A percentile compares a stretch with the other conserved stretches of the same genome.
phyloP scores from a whole-genome alignment of 148 eudicot species.

The Polygonum aviculare region DNA sequence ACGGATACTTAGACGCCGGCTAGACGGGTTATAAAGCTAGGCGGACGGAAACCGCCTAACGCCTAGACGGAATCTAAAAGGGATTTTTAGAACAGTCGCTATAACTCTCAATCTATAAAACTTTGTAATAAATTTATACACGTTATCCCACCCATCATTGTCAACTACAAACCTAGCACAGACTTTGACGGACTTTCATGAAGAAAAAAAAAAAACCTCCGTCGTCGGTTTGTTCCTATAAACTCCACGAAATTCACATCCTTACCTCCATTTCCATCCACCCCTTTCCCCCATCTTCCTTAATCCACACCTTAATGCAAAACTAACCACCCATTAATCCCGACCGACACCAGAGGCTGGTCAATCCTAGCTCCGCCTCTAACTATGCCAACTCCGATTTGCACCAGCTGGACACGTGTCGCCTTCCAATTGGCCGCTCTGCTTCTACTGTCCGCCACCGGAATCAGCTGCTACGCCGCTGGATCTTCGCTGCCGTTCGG shows the following conservation, averaged over 20 bases:
- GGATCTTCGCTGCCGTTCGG: neutral
- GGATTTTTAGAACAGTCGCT: no score
- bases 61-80: no score
- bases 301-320: neutral
- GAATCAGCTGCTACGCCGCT: neutral
- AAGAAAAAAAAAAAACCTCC: neutral
- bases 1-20: no score
- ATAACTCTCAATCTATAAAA: no score
- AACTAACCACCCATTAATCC: neutral
- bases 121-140: no score
- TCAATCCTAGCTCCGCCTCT: neutral
- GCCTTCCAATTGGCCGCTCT: neutral
- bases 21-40: no score
- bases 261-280: neutral
- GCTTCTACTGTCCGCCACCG: neutral
- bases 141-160: no score
- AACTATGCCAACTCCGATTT: neutral
- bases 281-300: neutral
- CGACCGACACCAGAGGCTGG: no score
- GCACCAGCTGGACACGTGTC: neutral
- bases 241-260: neutral
- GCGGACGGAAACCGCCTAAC: no score
- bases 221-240: neutral
- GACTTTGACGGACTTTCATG: no score
- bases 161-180: no score